These are phyloP conservation scores for Echinochloa phyllopogon DNA, from an alignment of 176 grass and related monocot genomes.

Conservation along the genomic window DNA sequence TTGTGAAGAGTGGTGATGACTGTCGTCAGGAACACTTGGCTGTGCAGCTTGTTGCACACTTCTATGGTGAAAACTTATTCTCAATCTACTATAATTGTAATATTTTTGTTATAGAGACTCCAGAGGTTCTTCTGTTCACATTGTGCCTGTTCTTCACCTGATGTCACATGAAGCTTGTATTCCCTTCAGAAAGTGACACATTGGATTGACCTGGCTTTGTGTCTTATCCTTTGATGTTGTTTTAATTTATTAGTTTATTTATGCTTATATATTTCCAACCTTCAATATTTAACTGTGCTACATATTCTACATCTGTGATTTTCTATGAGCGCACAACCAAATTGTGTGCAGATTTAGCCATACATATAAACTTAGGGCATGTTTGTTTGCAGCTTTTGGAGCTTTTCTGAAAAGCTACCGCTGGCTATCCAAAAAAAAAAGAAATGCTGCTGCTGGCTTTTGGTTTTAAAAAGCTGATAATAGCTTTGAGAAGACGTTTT, in stretches of 20 bases:
- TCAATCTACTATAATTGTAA: not conserved
- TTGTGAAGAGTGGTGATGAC: conserved; percentile 99
- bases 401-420: too few relatives aligned
- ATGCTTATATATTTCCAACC: not conserved
- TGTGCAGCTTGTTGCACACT: conserved; percentile 98
- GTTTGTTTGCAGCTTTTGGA: too few relatives aligned
- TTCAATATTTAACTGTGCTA: conserved; percentile 20
- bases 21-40: conserved; percentile 98
- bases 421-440: too few relatives aligned
- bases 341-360: not conserved
- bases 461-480: too few relatives aligned
- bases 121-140: not conserved
- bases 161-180: not conserved
- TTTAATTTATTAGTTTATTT: not conserved
- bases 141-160: not conserved
- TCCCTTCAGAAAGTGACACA: not conserved
- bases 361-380: not conserved
- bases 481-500: too few relatives aligned
- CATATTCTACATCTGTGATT: not conserved
- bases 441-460: too few relatives aligned
- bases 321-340: not conserved
- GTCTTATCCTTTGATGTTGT: conserved; percentile 1
- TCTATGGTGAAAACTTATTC: conserved; percentile 72
- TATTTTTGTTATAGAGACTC: not conserved
- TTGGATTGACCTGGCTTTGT: not conserved